Evolutionary conservation across 257 asterid genomes (phyloP).

Genomic region (Rehmannia glutinosa): DNA sequence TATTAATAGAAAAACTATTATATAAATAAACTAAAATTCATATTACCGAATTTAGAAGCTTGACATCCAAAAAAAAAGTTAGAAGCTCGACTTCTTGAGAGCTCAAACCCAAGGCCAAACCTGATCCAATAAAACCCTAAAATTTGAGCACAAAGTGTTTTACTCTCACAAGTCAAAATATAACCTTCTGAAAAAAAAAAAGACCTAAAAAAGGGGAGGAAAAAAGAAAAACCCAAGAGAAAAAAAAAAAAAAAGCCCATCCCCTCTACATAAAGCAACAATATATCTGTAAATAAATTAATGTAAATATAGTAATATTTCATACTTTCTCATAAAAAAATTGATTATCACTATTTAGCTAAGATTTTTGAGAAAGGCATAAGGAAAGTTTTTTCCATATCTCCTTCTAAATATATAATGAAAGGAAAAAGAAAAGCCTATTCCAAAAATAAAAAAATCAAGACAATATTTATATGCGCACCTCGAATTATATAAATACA

Average conservation of each 20-base stretch:
- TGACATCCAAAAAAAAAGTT: no score
- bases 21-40: no score
- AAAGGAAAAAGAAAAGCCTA: conserved; percentile 24
- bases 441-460: conserved; percentile 3
- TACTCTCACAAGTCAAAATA: not conserved
- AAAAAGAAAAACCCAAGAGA: no score
- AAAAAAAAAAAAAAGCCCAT: no score
- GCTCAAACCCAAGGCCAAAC: not conserved
- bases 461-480: not conserved
- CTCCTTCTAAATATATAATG: not conserved
- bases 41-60: no score
- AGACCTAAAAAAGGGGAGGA: no score
- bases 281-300: not conserved
- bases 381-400: no score
- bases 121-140: conserved; percentile 15
- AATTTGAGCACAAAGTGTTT: not conserved
- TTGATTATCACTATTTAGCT: no score
- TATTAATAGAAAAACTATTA: no score
- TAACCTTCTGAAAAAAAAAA: no score
- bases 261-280: not conserved
- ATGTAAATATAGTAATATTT: not conserved
- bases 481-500: conserved; percentile 18
- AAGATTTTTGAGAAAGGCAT: not conserved
- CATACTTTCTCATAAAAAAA: not conserved
- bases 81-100: no score